A percentile compares a stretch with the other conserved stretches of the same genome.
phyloP scores from a whole-genome alignment of 2,329 filamentous ascomycete genomes.

The Colletotrichum camelliae region DNA sequence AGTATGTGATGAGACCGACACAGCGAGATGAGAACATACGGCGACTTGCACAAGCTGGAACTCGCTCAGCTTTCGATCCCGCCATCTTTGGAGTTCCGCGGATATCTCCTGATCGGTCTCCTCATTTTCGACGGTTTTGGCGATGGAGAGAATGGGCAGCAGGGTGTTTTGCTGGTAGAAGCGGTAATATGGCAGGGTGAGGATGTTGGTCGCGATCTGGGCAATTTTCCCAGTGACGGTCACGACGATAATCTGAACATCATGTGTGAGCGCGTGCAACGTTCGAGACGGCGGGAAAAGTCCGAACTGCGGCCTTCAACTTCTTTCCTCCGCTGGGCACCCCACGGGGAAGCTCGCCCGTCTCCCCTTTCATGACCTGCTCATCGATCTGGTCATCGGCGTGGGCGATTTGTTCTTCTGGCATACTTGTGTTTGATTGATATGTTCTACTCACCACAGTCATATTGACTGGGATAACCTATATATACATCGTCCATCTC shows the following conservation, averaged over 20 bases:
- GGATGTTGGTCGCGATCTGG: constrained; percentile 8
- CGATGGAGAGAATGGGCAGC: constrained; percentile 25
- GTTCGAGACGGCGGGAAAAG: neutral
- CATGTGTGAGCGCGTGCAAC: neutral
- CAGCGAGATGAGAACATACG: constrained; percentile 5
- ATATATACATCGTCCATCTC: neutral
- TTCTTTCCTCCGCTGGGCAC: constrained; percentile 10
- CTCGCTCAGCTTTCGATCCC: constrained; percentile 26
- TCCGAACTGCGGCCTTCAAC: constrained; percentile 5
- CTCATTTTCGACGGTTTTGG: constrained; percentile 12
- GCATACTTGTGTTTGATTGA: neutral
- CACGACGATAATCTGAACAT: constrained; percentile 5
- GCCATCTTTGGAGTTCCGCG: constrained; percentile 24
- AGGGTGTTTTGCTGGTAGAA: constrained; percentile 31
- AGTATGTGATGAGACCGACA: neutral
- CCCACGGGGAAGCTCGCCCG: neutral
- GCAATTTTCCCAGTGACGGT: constrained; percentile 13
- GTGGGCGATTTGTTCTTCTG: neutral
- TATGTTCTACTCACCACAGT: neutral
- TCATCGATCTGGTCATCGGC: neutral
- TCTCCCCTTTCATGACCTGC: neutral
- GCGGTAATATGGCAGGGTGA: constrained; percentile 30
- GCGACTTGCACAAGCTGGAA: constrained; percentile 28
- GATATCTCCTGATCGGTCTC: constrained; percentile 19
- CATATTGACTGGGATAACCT: neutral